phyloP scores from a whole-genome alignment of 2,329 filamentous ascomycete species.

The Teratosphaeriaceae sp. region DNA sequence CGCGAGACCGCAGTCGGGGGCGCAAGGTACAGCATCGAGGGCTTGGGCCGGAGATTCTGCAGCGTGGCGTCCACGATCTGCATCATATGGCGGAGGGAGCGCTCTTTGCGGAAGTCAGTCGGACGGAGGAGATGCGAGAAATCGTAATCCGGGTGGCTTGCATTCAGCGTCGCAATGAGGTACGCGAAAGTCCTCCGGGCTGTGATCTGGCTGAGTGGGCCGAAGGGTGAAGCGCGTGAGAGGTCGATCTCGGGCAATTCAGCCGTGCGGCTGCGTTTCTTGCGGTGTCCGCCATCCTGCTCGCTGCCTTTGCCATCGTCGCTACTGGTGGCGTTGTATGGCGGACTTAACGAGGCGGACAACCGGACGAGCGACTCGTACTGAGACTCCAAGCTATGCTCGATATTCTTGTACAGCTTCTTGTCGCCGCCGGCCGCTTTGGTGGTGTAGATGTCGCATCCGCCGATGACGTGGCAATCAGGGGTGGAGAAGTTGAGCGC shows the following conservation, averaged over 20 bases:
- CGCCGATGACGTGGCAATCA: conserved; percentile 85
- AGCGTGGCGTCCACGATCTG: conserved; percentile 81
- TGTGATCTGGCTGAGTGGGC: conserved; percentile 77
- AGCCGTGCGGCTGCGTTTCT: conserved; percentile 21
- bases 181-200: conserved; percentile 93
- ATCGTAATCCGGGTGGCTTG: conserved; percentile 93
- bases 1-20: conserved; percentile 19
- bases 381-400: conserved; percentile 82
- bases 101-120: conserved; percentile 81
- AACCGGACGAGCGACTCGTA: conserved; percentile 83
- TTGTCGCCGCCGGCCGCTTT: conserved; percentile 94
- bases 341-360: conserved; percentile 80
- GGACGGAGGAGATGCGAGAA: conserved; percentile 90
- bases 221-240: conserved; percentile 84
- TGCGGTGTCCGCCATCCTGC: conserved; percentile 28
- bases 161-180: conserved; percentile 91
- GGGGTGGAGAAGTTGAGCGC: conserved; percentile 93
- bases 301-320: conserved; percentile 18
- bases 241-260: conserved; percentile 49
- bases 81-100: conserved; percentile 73
- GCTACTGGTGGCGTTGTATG: conserved; percentile 44
- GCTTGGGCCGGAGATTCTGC: conserved; percentile 67
- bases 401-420: conserved; percentile 94
- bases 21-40: conserved; percentile 20
- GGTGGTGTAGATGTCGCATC: conserved; percentile 94